phyloP scores from a whole-genome alignment of 2,329 filamentous ascomycete species.

The Microdochium trichocladiopsis region DNA sequence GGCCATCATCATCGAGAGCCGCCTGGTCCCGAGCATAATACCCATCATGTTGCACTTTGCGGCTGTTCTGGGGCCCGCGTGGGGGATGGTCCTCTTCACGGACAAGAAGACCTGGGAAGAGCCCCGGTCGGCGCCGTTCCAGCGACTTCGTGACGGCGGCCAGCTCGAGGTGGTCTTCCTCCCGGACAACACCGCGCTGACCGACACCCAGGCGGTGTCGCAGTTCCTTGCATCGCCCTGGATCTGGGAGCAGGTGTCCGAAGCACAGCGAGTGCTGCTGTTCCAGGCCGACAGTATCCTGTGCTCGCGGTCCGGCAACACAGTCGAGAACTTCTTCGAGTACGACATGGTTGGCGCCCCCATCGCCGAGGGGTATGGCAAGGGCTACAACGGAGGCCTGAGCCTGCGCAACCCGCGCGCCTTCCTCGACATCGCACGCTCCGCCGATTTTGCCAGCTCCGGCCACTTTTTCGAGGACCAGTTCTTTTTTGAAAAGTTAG shows the following conservation, averaged over 20 bases:
- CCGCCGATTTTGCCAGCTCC: constrained; percentile 1
- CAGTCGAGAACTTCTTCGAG: constrained; percentile 8
- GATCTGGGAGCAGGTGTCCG: constrained; percentile 8
- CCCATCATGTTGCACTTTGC: constrained; percentile 24
- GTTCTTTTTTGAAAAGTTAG: constrained; percentile 18
- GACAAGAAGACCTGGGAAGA: constrained; percentile 10
- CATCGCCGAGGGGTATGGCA: constrained; percentile 1
- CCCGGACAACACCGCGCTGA: constrained; percentile 15
- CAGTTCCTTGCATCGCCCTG: constrained; percentile 5
- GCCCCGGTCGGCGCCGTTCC: constrained; percentile 14
- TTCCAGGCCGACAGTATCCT: constrained; percentile 10
- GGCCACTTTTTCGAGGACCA: constrained; percentile 13
- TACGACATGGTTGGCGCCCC: constrained; percentile 10
- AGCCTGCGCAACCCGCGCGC: constrained; percentile 5
- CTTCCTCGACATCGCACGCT: constrained; percentile 3
- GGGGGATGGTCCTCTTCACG: constrained; percentile 25
- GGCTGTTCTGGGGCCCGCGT: constrained; percentile 21
- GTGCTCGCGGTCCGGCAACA: constrained; percentile 5
- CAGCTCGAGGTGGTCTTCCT: constrained; percentile 19
- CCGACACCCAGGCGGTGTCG: constrained; percentile 14
- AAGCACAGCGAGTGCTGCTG: constrained; percentile 6
- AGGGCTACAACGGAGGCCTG: constrained; percentile 8
- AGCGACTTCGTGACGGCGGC: constrained; percentile 14
- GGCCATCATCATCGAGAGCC: constrained; percentile 1
- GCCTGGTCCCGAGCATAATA: constrained; percentile 8